Percentiles rank a stretch among this genome's conserved stretches.
phyloP scores from a whole-genome alignment of 2,329 filamentous ascomycete species.

The Clonostachys chloroleuca region DNA sequence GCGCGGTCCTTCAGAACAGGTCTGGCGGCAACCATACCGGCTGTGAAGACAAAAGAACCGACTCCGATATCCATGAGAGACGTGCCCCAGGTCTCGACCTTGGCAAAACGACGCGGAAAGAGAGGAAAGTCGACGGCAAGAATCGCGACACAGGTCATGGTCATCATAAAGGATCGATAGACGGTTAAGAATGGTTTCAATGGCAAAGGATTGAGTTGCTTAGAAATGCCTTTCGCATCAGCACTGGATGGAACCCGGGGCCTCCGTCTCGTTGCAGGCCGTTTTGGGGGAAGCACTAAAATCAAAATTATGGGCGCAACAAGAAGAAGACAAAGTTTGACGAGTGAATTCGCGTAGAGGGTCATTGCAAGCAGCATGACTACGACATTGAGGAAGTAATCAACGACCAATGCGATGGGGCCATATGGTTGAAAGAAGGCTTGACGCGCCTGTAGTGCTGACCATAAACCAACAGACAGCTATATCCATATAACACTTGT shows the following conservation, averaged over 20 bases:
- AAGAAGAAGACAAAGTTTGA: constrained; percentile 72
- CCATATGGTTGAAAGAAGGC: constrained; percentile 79
- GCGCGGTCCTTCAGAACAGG: constrained; percentile 68
- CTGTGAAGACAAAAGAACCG: constrained; percentile 94
- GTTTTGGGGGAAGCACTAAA: constrained; percentile 46
- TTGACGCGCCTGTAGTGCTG: constrained; percentile 77
- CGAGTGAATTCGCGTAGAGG: constrained; percentile 70
- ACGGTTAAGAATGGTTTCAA: constrained; percentile 89
- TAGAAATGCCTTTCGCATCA: constrained; percentile 20
- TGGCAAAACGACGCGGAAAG: constrained; percentile 92
- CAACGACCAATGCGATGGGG: constrained; percentile 62
- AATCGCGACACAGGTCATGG: constrained; percentile 85
- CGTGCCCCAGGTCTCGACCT: constrained; percentile 98
- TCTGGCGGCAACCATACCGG: constrained; percentile 84
- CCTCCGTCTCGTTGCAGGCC: constrained; percentile 26
- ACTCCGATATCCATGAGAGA: constrained; percentile 99
- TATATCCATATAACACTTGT: constrained; percentile 26
- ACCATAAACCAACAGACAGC: constrained; percentile 84
- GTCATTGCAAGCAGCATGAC: constrained; percentile 82
- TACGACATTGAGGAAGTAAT: constrained; percentile 84
- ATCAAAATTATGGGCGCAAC: constrained; percentile 66
- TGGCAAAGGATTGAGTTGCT: constrained; percentile 48
- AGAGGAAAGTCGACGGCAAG: constrained; percentile 94
- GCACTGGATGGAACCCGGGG: constrained; percentile 21
- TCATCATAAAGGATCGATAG: constrained; percentile 88